phyloP scores from a whole-genome alignment of 2,329 filamentous ascomycete species.

The Phaeosphaeria sp. region DNA sequence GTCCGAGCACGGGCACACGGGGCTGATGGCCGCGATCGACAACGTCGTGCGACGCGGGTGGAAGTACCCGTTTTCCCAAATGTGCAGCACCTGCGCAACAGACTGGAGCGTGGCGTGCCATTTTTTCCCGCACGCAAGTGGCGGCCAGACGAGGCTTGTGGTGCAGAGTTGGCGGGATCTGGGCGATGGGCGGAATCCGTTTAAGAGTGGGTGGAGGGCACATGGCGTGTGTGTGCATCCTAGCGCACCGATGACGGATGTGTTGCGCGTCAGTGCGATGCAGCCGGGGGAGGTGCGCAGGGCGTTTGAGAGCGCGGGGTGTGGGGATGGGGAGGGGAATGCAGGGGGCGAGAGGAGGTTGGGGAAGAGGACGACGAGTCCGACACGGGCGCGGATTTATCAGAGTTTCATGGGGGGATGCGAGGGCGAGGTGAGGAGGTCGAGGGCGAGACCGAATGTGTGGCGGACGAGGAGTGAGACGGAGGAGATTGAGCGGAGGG shows the following conservation, averaged over 20 bases:
- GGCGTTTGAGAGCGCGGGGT: slow-evolving; percentile 28
- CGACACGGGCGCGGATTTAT: slow-evolving; percentile 10
- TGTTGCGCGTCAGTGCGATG: slow-evolving; percentile 9
- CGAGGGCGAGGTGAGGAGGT: slow-evolving; percentile 9
- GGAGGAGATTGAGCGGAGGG: slow-evolving; percentile 11
- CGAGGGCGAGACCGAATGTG: slow-evolving; percentile 15
- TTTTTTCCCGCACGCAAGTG: slow-evolving; percentile 10
- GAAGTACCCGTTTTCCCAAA: slow-evolving; percentile 21
- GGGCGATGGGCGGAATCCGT: slow-evolving; percentile 29
- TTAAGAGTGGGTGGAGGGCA: slow-evolving; percentile 34
- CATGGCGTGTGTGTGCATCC: slow-evolving; percentile 26
- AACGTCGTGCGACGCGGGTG: slow-evolving; percentile 25
- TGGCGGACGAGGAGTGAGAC: slow-evolving; percentile 20
- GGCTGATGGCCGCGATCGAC: slow-evolving; percentile 27
- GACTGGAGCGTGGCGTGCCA: slow-evolving; percentile 29
- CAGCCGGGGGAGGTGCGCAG: slow-evolving; percentile 23
- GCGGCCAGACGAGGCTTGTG: slow-evolving; percentile 18
- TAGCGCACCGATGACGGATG: slow-evolving; percentile 1
- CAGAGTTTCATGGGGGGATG: slow-evolving; percentile 13
- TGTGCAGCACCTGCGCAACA: slow-evolving; percentile 33
- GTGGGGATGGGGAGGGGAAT: neutral
- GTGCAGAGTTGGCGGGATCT: slow-evolving; percentile 37
- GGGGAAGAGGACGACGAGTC: neutral
- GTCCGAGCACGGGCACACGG: slow-evolving; percentile 27
- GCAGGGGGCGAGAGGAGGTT: neutral